Base-by-base conservation (phyloP, 345 rosid genomes). In the Euphorbia tirucalli region DNA sequence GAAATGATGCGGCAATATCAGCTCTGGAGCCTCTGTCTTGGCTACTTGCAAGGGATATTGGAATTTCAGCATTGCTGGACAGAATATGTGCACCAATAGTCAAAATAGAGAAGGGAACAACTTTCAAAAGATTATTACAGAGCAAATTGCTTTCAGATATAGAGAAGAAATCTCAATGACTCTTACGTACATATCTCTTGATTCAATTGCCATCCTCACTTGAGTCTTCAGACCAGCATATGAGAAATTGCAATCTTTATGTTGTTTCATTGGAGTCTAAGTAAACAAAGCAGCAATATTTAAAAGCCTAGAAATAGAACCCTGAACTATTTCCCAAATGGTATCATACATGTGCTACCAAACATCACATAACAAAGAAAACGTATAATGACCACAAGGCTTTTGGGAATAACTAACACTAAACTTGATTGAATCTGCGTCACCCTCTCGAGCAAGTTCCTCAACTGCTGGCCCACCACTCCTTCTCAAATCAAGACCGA, bases 191-290 rank as follows among this genome's bases (percentile, higher is more conserved):
- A 94, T 90, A 60, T 91, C 81, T 90, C 75, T 84, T 71, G 95
- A 85, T 79, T 86, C 95, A 81, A 94, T 94, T 30, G 97, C 97
- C 76, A 92, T 85, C 71, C 86, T 86, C 77, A 90, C 97, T 88
- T 92, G 98, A 54, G 98, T 92, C 88, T 92, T 94, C 85, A 94
- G 81, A 75, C 98, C 97, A 72, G 98, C 96, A 84, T 86, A 90
- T 31, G 98, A 92, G 69, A 94, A 94, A 78, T 94, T 94, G 84
- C 96, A 90, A 74, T 92, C 91, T 81, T 89, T 94, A 82, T 92
- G 97, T 16, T 89, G 88, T 72, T 86, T 86, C 98, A 92, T 92
- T 35, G 96, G 93, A 61, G 85, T 84, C 98, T 94, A 77, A 69
- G 62, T 49, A 50, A 75, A 75, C 48, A 78, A 66, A 66, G 61